A percentile compares a stretch with the other conserved stretches of the same genome.
Evolutionary conservation across 306 rosid species (phyloP).

Genomic region (Carpinus fangiana): DNA sequence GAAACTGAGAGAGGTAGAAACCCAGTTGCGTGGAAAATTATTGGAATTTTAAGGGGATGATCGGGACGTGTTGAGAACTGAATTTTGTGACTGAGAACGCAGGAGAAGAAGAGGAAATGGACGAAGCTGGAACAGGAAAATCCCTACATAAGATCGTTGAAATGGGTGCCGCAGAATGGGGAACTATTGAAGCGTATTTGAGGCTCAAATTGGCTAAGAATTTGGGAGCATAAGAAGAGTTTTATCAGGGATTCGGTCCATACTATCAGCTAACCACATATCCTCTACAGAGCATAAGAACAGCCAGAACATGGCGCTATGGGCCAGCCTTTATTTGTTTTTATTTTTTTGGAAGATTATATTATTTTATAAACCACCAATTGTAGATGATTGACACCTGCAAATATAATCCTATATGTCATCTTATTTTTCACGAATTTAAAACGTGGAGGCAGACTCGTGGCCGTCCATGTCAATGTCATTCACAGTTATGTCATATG

Average conservation of each 20-base stretch:
- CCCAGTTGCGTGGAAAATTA: constrained; percentile 14
- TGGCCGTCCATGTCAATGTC: not conserved
- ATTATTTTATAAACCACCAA: not conserved
- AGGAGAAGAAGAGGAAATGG: not conserved
- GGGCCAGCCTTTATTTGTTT: not conserved
- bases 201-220: constrained; percentile 11
- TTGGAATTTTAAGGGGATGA: not conserved
- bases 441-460: not conserved
- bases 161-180: constrained; percentile 14
- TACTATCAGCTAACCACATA: not conserved
- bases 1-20: constrained; percentile 31
- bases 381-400: too few relatives aligned
- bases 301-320: not conserved
- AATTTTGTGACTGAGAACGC: not conserved
- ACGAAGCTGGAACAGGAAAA: not conserved
- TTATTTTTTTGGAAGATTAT: not conserved
- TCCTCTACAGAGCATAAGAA: not conserved
- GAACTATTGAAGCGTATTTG: constrained; percentile 5
- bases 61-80: not conserved
- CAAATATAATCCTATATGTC: too few relatives aligned
- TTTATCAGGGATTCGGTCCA: not conserved
- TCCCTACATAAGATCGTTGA: not conserved
- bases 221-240: not conserved
- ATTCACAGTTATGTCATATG: not conserved
- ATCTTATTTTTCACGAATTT: not conserved